phyloP scores from a whole-genome alignment of 2,329 filamentous ascomycete species.

The Teratosphaeriaceae sp. region DNA sequence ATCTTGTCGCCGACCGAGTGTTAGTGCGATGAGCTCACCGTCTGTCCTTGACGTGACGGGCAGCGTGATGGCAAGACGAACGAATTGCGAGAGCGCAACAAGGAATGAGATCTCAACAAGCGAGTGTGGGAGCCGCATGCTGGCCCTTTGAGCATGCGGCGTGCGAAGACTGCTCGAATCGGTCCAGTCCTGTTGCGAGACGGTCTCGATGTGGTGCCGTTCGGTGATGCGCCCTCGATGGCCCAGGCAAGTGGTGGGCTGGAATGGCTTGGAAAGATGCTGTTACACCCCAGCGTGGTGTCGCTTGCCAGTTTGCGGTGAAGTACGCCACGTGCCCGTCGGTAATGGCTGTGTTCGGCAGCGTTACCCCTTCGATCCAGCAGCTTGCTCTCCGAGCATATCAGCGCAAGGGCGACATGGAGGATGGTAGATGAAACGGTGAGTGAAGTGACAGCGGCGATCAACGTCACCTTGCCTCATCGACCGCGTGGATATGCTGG shows the following conservation, averaged over 20 bases:
- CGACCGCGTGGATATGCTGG: too few species aligned
- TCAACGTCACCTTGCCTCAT: constrained; percentile 1
- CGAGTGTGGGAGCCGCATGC: not conserved
- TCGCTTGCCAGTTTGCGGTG: too few species aligned
- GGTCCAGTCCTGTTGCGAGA: too few species aligned
- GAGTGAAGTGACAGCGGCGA: not conserved
- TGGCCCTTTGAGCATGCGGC: not conserved
- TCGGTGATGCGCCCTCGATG: not conserved
- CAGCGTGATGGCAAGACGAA: constrained; percentile 1
- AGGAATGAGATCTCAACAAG: not conserved
- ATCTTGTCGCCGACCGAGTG: constrained; percentile 13
- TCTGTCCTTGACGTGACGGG: constrained; percentile 13
- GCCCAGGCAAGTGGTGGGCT: not conserved
- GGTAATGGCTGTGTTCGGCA: not conserved
- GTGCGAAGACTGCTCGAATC: not conserved
- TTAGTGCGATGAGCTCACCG: constrained; percentile 11
- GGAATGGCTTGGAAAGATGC: not conserved
- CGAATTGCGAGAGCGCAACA: not conserved
- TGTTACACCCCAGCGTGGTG: too few species aligned
- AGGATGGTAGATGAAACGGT: not conserved
- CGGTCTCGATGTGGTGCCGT: not conserved
- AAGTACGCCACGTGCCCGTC: not conserved
- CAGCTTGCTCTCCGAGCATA: not conserved
- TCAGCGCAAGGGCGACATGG: not conserved
- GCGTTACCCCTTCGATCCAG: not conserved